Base-by-base conservation (phyloP, 202 grass and related monocot genomes). In the Bolboschoenoplectus hybrid region DNA sequence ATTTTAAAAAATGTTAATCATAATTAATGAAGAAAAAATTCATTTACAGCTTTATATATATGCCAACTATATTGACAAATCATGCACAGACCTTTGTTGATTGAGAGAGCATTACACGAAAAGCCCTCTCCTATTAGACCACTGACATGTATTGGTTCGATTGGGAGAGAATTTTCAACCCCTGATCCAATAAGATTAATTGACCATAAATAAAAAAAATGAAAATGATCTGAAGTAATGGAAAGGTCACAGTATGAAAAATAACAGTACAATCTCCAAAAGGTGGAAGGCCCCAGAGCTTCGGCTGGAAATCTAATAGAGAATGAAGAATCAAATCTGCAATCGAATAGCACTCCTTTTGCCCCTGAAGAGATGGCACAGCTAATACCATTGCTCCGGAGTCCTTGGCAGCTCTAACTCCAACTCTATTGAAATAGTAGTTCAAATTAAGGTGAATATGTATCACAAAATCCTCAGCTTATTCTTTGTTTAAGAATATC, bases 291-390 rank as follows among this genome's bases (percentile, higher is more conserved):
- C 87, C 91, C 95, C 93, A 97, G 19, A 88, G 35, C 83, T 95
- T 88, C 26, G 93, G 95, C 73, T 95, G 51, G 44, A 97, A 97
- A 63, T 97, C 95, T 56, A 97, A 90, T 16, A 97, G 88, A 14
- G 95, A 95, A 87, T 89, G 92, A 77, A 97, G 89, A 63, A 95
- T 78, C 41, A 50, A 51, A 88, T 95, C 88, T 13, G 95, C 89
- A 74, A 92, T 91, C 61, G 79, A 84, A 82, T 93, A 97, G 34
- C 26, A 35, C 35, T 93, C 85, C 32, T 79, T 85, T 79, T 97
- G 95, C 77, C 84, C 89, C 90, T 89, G 91, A 36, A 93, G 93
- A 52, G 95, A 97, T 85, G 95, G 95, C 85, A 97, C 93, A 3
- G 95, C 95, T 79, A 97, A 82, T n/a, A 92, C 95, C 81, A 92